Evolutionary conservation across 345 rosid species (phyloP).

Genomic region (Aethionema arabicum): DNA sequence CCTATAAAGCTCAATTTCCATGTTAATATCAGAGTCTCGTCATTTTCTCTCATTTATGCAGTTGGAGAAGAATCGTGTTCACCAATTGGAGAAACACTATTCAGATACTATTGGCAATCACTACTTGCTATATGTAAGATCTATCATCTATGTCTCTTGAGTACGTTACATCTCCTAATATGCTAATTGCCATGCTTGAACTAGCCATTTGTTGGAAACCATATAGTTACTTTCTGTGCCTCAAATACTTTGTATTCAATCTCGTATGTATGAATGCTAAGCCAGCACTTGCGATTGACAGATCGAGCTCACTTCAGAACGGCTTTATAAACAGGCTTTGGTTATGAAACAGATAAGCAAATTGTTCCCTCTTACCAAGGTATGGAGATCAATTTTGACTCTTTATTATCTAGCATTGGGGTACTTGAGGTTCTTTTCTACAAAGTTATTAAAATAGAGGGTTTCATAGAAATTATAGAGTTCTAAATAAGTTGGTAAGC

Average conservation of each 20-base stretch:
- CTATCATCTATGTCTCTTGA: background rate
- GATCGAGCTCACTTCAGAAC: conserved; percentile 87
- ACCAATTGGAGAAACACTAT: conserved; percentile 63
- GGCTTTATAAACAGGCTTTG: conserved; percentile 84
- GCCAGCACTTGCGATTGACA: conserved; percentile 38
- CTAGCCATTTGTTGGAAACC: conserved; percentile 4
- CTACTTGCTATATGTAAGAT: conserved; percentile 76
- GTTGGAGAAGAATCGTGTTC: conserved; percentile 63
- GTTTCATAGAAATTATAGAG: background rate
- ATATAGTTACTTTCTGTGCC: background rate
- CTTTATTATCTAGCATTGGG: background rate
- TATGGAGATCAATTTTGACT: conserved; percentile 38
- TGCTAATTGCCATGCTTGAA: conserved; percentile 15
- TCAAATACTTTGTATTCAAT: background rate
- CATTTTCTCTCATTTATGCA: conserved; percentile 40
- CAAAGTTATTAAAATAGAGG: background rate
- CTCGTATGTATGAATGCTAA: conserved; percentile 15
- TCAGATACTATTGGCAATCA: conserved; percentile 71
- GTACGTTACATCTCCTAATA: background rate
- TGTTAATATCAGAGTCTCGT: conserved; percentile 18
- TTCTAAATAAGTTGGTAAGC: conserved; percentile 8
- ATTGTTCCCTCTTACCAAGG: conserved; percentile 79
- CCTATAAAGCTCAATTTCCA: conserved; percentile 10
- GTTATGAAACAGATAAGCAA: conserved; percentile 84
- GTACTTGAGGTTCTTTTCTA: background rate